Conservation (phyloP, 1,284 basidiomycete species). For the Hymenochaete sp. region DNA sequence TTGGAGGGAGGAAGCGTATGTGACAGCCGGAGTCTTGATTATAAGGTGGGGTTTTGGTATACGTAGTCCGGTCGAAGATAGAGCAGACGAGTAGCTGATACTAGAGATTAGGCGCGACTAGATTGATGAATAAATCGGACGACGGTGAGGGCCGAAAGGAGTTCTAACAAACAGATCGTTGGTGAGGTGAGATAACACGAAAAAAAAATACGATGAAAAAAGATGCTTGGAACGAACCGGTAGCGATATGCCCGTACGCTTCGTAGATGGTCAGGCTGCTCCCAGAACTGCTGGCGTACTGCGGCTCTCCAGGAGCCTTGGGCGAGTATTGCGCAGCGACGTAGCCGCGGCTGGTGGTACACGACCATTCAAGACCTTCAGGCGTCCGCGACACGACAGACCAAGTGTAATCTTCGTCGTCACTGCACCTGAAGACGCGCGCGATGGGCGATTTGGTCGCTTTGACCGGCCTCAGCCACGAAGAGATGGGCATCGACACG, state of each 20-base stretch:
- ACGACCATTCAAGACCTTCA: slow-evolving; percentile 27
- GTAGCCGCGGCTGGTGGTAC: slow-evolving; percentile 43
- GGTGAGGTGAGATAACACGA: slow-evolving; percentile 9
- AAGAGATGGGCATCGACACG: slow-evolving; percentile 44
- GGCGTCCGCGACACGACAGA: slow-evolving; percentile 21
- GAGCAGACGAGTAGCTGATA: too few relatives aligned
- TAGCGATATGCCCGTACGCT: slow-evolving; percentile 41
- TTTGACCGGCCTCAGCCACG: slow-evolving; percentile 51
- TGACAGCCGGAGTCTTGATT: too few relatives aligned
- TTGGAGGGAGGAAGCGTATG: too few relatives aligned
- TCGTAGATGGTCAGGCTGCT: slow-evolving; percentile 58
- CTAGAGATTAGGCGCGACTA: too few relatives aligned
- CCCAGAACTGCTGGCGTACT: slow-evolving; percentile 51
- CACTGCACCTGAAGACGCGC: slow-evolving; percentile 54
- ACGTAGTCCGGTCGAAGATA: too few relatives aligned
- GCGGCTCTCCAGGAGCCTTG: slow-evolving; percentile 40
- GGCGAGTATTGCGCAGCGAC: slow-evolving; percentile 55
- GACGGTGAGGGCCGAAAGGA: slow-evolving; percentile 52
- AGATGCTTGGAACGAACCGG: slow-evolving; percentile 36
- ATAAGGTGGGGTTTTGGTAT: too few relatives aligned
- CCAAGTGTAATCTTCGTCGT: slow-evolving; percentile 63
- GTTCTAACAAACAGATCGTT: slow-evolving; percentile 33
- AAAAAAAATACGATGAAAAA: slow-evolving; percentile 9
- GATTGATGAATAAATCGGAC: slow-evolving; percentile 53
- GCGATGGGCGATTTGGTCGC: slow-evolving; percentile 58